phyloP scores from a whole-genome alignment of 2,329 filamentous ascomycete species.

The Cucurbitaria berberidis region DNA sequence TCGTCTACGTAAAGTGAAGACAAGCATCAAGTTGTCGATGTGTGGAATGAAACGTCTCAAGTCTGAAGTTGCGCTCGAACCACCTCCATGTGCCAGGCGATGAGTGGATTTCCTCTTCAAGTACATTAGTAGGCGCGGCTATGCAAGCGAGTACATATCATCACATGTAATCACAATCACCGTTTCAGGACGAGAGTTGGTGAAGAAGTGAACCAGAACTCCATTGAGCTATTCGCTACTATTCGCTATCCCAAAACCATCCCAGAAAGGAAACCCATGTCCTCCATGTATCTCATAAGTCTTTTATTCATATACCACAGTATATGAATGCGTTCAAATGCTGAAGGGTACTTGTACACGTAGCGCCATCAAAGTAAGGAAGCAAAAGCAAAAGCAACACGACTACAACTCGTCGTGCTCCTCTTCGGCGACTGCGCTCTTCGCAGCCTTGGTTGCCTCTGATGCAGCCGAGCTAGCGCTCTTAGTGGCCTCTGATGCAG shows the following conservation, averaged over 20 bases:
- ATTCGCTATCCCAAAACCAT: constrained; percentile 28
- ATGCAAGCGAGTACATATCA: not conserved
- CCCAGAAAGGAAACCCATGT: constrained; percentile 22
- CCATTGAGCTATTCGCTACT: constrained; percentile 33
- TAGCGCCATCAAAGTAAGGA: constrained; percentile 22
- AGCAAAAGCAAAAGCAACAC: constrained; percentile 4
- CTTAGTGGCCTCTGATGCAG: constrained; percentile 37
- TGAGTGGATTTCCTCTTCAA: not conserved
- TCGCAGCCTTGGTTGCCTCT: constrained; percentile 46
- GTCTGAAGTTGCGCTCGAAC: constrained; percentile 6
- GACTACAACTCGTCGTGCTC: constrained; percentile 79
- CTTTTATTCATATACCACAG: constrained; percentile 30
- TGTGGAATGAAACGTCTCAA: constrained; percentile 8
- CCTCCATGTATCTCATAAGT: constrained; percentile 28
- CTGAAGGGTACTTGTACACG: constrained; percentile 29
- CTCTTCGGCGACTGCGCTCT: constrained; percentile 44
- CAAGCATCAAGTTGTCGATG: not conserved
- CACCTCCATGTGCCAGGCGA: not conserved
- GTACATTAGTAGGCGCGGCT: not conserved
- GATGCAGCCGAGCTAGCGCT: constrained; percentile 45
- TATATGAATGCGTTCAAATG: constrained; percentile 23
- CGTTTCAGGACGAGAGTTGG: not conserved
- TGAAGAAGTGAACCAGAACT: constrained; percentile 34
- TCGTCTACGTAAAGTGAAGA: constrained; percentile 7
- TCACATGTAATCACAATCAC: not conserved